Percentiles rank a stretch among this genome's conserved stretches.
phyloP scores from a whole-genome alignment of 2,329 filamentous ascomycete genomes.

The Onygenales sp. region DNA sequence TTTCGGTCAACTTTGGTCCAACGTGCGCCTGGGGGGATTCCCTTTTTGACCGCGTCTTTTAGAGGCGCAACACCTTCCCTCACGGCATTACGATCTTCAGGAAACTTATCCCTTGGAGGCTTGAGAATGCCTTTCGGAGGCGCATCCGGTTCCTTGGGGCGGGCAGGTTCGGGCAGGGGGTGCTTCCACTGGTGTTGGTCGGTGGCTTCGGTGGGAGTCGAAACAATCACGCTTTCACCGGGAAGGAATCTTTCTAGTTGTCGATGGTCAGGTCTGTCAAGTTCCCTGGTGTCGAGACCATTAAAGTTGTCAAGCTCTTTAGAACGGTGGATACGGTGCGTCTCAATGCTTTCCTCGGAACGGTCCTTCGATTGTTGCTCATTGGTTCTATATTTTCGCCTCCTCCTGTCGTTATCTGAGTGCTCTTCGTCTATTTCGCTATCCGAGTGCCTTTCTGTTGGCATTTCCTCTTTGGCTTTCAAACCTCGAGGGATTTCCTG shows the following conservation, averaged over 20 bases:
- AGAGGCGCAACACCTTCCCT: constrained; percentile 89
- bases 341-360: not conserved
- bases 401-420: constrained; percentile 3
- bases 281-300: not conserved
- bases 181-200: constrained; percentile 18
- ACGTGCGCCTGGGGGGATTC: constrained; percentile 67
- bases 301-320: not conserved
- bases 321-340: not conserved
- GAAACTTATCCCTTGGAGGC: constrained; percentile 70
- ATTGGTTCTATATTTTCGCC: not conserved
- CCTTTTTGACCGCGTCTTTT: constrained; percentile 71
- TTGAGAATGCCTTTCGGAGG: constrained; percentile 76
- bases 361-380: not conserved
- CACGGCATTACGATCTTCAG: constrained; percentile 72
- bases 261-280: constrained; percentile 12
- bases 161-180: constrained; percentile 18
- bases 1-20: constrained; percentile 91
- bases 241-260: constrained; percentile 10
- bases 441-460: not conserved
- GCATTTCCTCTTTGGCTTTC: not conserved
- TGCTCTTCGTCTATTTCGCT: constrained; percentile 3
- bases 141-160: constrained; percentile 50
- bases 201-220: constrained; percentile 12
- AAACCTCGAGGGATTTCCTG: constrained; percentile 9
- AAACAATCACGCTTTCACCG: constrained; percentile 14